Percentiles rank a stretch among this genome's conserved stretches.
Evolutionary conservation across 2,329 filamentous ascomycete species (phyloP).

Genomic region (Zymoseptoria pseudotritici): DNA sequence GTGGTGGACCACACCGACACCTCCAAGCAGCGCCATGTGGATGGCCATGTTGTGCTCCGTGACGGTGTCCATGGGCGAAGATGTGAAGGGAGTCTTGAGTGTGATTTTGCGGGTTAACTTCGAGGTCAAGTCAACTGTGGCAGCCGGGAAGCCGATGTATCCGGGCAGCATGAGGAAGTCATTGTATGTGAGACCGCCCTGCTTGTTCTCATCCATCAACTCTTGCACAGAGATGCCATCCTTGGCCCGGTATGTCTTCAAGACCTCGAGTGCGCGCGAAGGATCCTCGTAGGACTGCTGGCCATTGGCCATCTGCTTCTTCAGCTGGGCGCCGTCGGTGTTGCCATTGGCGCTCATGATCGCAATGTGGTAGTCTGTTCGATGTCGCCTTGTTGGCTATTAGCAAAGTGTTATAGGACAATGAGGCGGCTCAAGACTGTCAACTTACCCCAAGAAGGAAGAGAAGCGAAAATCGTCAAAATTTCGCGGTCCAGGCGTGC

Average conservation of each 20-base stretch:
- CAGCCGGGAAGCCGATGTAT: slow-evolving; percentile 96
- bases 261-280: slow-evolving; percentile 60
- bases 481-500: neutral
- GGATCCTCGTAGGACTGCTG: slow-evolving; percentile 17
- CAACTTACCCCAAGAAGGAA: slow-evolving; percentile 43
- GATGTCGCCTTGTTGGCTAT: neutral
- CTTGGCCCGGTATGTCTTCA: slow-evolving; percentile 64
- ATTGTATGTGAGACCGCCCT: slow-evolving; percentile 90
- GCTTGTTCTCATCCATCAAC: slow-evolving; percentile 78
- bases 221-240: slow-evolving; percentile 86
- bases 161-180: slow-evolving; percentile 95
- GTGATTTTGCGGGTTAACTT: slow-evolving; percentile 92
- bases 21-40: slow-evolving; percentile 84
- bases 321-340: slow-evolving; percentile 29
- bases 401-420: neutral
- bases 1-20: slow-evolving; percentile 94
- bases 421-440: slow-evolving; percentile 12
- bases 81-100: slow-evolving; percentile 93
- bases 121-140: slow-evolving; percentile 78
- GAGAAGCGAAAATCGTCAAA: slow-evolving; percentile 9
- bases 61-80: slow-evolving; percentile 98
- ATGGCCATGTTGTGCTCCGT: slow-evolving; percentile 99
- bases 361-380: slow-evolving; percentile 53
- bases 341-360: slow-evolving; percentile 56
- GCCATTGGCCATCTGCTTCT: slow-evolving; percentile 14